These are phyloP conservation scores for Colletotrichum australisinense DNA, from an alignment of 2,329 filamentous ascomycete species.

Conservation along the genomic window DNA sequence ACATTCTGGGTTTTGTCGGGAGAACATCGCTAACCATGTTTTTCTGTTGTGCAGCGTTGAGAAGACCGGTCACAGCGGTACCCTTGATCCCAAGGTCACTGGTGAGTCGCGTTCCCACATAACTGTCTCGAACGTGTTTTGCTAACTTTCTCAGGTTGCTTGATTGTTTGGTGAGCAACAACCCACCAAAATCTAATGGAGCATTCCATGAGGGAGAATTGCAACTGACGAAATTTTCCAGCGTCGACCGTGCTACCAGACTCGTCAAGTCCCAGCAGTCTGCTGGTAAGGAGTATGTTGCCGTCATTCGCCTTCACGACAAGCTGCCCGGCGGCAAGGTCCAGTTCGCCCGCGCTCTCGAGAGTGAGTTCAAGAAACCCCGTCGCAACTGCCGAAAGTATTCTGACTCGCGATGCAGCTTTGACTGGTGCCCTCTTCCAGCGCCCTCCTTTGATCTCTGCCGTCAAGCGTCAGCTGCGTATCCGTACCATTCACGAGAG, in stretches of 20 bases:
- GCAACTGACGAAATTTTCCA: background rate
- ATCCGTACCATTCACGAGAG: conserved; percentile 98
- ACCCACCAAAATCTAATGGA: background rate
- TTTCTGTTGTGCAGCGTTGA: conserved; percentile 70
- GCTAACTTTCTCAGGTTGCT: conserved; percentile 39
- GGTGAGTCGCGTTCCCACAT: conserved; percentile 71
- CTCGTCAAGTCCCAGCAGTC: conserved; percentile 99
- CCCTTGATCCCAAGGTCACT: conserved; percentile 97
- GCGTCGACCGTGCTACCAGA: conserved; percentile 93
- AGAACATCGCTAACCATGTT: background rate
- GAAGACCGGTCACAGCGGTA: conserved; percentile 98
- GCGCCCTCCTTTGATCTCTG: conserved; percentile 95
- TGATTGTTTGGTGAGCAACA: conserved; percentile 35
- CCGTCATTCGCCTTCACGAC: conserved; percentile 94
- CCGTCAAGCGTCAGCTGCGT: conserved; percentile 98
- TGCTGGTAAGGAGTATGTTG: conserved; percentile 99
- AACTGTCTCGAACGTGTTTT: conserved; percentile 75
- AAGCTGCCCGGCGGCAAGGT: conserved; percentile 93
- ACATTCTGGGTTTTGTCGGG: background rate
- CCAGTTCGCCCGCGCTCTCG: conserved; percentile 91
- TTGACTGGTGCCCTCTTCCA: conserved; percentile 97
- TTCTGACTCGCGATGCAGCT: conserved; percentile 46
- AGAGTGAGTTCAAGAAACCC: conserved; percentile 60
- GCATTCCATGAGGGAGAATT: background rate
- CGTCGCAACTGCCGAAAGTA: background rate